Evolutionary conservation across 495 filamentous ascomycete species (phyloP), one percentile per base, ranked within the genome.

Genomic region (Penicillium paradoxum): DNA sequence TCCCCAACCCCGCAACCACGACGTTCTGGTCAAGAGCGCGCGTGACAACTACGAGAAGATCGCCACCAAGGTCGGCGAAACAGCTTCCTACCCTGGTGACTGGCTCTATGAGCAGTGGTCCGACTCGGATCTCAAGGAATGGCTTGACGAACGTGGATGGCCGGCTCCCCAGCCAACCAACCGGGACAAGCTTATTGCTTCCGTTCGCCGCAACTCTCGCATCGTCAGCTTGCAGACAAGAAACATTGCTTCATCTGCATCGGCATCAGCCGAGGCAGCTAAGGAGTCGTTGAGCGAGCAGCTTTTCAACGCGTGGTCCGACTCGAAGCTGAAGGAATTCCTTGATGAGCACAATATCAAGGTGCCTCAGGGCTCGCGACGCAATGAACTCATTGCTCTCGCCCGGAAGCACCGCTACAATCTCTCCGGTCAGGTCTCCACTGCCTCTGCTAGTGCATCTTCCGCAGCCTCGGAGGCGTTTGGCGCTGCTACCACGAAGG

Each of bases 51-150:
- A 95, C 55, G 84, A 96, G 54, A 74, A 79, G 3, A 67, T 87
- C 38, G 91, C 93, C 11, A 82, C 90, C 64, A 97, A 96, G 72
- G 76, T 80, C 36, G 89, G 88, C 55, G 87, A 96, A 70, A 86
- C 89, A 1, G 73, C 81, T 33, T 65, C 80, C 9, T 98, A 98
- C 58, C 93, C 93, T 34, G 93, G 93, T n/a, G 84, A 96, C 70
- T 98, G 93, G 93, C 73, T 97, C 29, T 98, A 96, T 61, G 82
- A 83, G 53, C 76, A 86, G 32, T 98, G 93, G 93, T 82, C 85
- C 39, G 81, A 92, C 36, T 87, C 84, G 48, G 84, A 87, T 32
- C 66, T 86, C 37, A 88, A 85, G 69, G 80, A 85, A 58, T 98
- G 88, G 87, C 83, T 97, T 9, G 92, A 97, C 66, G 86, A 88